phyloP scores from a whole-genome alignment of 2,329 filamentous ascomycete species.

The Phyllosticta citrichinensis region DNA sequence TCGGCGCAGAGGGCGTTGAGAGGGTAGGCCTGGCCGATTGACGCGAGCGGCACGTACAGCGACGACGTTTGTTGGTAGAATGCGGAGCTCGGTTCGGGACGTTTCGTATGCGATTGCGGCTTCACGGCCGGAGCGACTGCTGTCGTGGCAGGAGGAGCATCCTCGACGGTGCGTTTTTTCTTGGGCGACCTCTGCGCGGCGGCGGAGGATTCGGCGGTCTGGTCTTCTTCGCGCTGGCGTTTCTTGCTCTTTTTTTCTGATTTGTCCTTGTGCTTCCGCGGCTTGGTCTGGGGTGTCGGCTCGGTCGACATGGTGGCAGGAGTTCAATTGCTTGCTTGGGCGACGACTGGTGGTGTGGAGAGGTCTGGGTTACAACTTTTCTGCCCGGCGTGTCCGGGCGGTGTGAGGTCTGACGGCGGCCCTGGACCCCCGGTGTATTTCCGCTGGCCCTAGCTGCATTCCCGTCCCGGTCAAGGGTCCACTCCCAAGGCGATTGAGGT shows the following conservation, averaged over 20 bases:
- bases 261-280: slow-evolving; percentile 28
- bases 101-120: background rate
- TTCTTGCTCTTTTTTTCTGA: slow-evolving; percentile 19
- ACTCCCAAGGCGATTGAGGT: no score
- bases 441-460: no score
- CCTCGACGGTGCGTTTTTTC: slow-evolving; percentile 6
- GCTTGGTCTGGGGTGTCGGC: slow-evolving; percentile 18
- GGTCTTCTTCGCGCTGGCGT: slow-evolving; percentile 13
- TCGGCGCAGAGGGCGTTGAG: slow-evolving; percentile 63
- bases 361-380: no score
- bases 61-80: slow-evolving; percentile 74
- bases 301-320: slow-evolving; percentile 26
- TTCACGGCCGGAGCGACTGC: background rate
- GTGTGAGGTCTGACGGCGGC: no score
- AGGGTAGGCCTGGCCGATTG: slow-evolving; percentile 58
- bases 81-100: slow-evolving; percentile 24
- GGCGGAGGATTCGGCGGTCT: background rate
- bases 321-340: background rate
- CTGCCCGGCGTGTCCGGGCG: no score
- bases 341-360: background rate
- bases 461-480: no score
- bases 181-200: slow-evolving; percentile 5
- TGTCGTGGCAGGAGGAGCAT: background rate
- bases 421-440: no score
- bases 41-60: slow-evolving; percentile 67